Evolutionary conservation across 164 flowering plant genomes (phyloP).

Genomic region (Malania oleifera): DNA sequence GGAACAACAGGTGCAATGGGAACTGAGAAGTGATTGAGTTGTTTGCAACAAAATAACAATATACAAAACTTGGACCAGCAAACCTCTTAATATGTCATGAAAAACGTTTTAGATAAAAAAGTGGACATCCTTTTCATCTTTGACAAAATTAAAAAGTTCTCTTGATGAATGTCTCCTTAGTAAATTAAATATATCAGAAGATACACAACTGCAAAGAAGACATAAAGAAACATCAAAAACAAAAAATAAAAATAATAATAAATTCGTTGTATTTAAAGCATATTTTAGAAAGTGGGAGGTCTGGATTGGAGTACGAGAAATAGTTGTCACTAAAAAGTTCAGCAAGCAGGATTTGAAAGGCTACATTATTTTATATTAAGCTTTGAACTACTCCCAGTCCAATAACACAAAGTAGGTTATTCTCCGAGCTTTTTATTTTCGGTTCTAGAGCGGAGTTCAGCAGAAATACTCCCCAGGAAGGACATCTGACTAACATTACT

Average conservation of each 20-base stretch:
- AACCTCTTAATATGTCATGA: background rate
- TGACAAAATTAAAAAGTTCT: background rate
- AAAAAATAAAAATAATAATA: background rate
- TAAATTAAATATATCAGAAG: conserved; percentile 1
- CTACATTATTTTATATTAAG: conserved; percentile 1
- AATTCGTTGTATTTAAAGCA: background rate
- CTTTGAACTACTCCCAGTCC: background rate
- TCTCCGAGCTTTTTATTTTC: background rate
- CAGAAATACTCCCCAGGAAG: too few species aligned
- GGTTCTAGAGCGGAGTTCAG: too few species aligned
- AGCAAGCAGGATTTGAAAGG: background rate
- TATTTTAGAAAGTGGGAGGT: background rate
- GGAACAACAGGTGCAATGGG: background rate
- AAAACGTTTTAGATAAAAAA: background rate
- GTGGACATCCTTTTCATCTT: background rate
- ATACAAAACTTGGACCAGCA: background rate
- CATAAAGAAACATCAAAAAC: background rate
- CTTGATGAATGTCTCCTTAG: background rate
- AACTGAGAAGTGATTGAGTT: background rate
- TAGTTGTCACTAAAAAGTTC: background rate
- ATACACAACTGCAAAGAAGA: background rate
- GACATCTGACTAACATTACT: too few species aligned
- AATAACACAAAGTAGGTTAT: background rate
- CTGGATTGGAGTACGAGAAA: conserved; percentile 4
- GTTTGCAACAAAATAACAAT: background rate